These are phyloP conservation scores for Malassezia dermatis DNA, from an alignment of 1,284 basidiomycete genomes.

Conservation along the genomic window DNA sequence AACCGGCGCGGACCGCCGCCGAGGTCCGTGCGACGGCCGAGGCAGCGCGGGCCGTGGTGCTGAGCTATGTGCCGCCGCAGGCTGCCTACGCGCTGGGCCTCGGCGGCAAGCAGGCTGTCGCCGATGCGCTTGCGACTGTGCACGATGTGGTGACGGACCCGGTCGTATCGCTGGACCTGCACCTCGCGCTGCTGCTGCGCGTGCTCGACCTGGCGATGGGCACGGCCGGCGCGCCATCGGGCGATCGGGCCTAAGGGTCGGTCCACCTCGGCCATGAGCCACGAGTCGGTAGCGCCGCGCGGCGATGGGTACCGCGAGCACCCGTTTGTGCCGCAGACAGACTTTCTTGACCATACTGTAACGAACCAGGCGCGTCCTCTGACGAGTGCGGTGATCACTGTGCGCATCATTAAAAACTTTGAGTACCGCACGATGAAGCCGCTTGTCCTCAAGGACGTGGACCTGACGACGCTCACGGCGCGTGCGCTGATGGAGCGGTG, in stretches of 20 bases:
- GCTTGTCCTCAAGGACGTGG: constrained; percentile 69
- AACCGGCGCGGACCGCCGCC: constrained; percentile 16
- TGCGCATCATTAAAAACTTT: constrained; percentile 90
- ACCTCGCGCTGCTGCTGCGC: constrained; percentile 28
- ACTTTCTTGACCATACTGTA: constrained; percentile 53
- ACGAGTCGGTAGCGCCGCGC: constrained; percentile 4
- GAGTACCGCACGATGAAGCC: constrained; percentile 80
- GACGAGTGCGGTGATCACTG: constrained; percentile 68
- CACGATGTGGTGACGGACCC: constrained; percentile 34
- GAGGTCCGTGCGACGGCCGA: constrained; percentile 26
- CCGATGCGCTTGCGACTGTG: constrained; percentile 33
- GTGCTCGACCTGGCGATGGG: constrained; percentile 30
- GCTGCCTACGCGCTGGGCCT: constrained; percentile 41
- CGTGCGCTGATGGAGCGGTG: constrained; percentile 63
- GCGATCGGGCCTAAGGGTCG: constrained; percentile 5
- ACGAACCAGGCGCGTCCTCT: constrained; percentile 61
- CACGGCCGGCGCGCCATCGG: constrained; percentile 13
- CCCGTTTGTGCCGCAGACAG: constrained; percentile 27
- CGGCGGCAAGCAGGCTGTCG: constrained; percentile 35
- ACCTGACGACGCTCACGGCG: constrained; percentile 69
- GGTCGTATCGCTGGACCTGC: constrained; percentile 26
- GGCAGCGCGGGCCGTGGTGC: constrained; percentile 32
- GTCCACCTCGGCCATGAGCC: not conserved
- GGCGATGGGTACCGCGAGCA: constrained; percentile 17
- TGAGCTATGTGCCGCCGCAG: constrained; percentile 41